These are phyloP conservation scores for Scytalidium sp. DNA, from an alignment of 2,329 filamentous ascomycete species.

Conservation along the genomic window DNA sequence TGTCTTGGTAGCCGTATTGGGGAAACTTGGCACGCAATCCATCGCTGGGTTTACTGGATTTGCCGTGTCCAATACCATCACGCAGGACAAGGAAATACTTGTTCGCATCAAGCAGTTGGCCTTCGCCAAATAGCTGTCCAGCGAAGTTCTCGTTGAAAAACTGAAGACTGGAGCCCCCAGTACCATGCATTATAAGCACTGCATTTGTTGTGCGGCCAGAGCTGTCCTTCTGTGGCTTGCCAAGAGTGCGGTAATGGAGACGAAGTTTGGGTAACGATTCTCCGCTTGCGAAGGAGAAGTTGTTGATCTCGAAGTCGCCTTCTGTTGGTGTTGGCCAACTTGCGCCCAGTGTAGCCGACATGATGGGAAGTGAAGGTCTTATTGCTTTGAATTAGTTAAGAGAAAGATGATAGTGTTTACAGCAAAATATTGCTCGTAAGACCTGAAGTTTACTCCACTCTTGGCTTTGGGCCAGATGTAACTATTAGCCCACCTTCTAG, in stretches of 20 bases:
- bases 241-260: not conserved
- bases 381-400: not conserved
- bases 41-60: slow-evolving; percentile 24
- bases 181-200: slow-evolving; percentile 24
- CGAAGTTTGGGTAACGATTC: not conserved
- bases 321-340: not conserved
- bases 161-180: slow-evolving; percentile 16
- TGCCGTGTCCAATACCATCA: slow-evolving; percentile 25
- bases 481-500: too few relatives aligned
- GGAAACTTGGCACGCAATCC: slow-evolving; percentile 17
- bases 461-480: too few relatives aligned
- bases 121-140: slow-evolving; percentile 20
- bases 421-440: too few relatives aligned
- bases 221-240: not conserved
- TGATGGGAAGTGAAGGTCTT: not conserved
- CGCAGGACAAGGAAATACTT: slow-evolving; percentile 22
- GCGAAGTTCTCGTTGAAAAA: slow-evolving; percentile 19
- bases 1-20: slow-evolving; percentile 20
- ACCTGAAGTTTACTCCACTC: too few relatives aligned
- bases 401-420: too few relatives aligned
- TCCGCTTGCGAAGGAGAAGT: not conserved
- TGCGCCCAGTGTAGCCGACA: not conserved
- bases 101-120: slow-evolving; percentile 20
- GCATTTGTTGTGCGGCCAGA: slow-evolving; percentile 11
- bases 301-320: not conserved